Percentiles rank a stretch among this genome's conserved stretches.
Conservation (phyloP, 352 stramenopile species). For the Phytophthora constricta region DNA sequence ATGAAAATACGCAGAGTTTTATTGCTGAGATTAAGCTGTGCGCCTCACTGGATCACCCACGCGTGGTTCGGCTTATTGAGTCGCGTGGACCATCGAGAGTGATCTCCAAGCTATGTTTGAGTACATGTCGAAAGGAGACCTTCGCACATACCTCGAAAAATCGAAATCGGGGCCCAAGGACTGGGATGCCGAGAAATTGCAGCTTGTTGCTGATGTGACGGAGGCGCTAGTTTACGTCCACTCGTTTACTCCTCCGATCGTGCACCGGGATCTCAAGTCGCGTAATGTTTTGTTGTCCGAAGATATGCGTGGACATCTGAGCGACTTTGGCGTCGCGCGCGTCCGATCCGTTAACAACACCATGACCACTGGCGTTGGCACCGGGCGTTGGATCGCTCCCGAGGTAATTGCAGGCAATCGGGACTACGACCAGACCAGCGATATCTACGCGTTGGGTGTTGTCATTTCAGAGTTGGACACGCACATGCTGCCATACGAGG, state of each 20-base stretch:
- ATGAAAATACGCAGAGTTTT: slow-evolving; percentile 52
- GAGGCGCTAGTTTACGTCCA: slow-evolving; percentile 76
- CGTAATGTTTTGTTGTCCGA: slow-evolving; percentile 58
- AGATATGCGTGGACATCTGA: slow-evolving; percentile 45
- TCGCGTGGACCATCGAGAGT: slow-evolving; percentile 60
- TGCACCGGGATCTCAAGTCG: slow-evolving; percentile 70
- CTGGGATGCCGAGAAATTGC: slow-evolving; percentile 59
- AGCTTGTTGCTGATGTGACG: slow-evolving; percentile 60
- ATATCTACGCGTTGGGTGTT: slow-evolving; percentile 62
- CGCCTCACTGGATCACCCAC: slow-evolving; percentile 54
- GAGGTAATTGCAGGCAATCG: slow-evolving; percentile 54
- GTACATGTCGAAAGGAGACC: slow-evolving; percentile 66
- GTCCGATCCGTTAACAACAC: slow-evolving; percentile 47
- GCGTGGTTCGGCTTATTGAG: slow-evolving; percentile 59
- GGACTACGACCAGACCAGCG: slow-evolving; percentile 56
- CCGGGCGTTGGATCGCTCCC: slow-evolving; percentile 58
- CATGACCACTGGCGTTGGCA: slow-evolving; percentile 60
- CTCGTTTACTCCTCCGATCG: slow-evolving; percentile 61
- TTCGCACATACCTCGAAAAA: slow-evolving; percentile 47
- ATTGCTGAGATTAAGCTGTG: slow-evolving; percentile 67
- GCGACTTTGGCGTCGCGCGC: slow-evolving; percentile 55
- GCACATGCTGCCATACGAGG: slow-evolving; percentile 60
- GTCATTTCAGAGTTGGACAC: slow-evolving; percentile 70
- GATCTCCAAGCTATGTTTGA: slow-evolving; percentile 69
- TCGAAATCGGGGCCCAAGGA: slow-evolving; percentile 7